phyloP scores from a whole-genome alignment of 2,329 filamentous ascomycete species.

The Thelonectria discophora region DNA sequence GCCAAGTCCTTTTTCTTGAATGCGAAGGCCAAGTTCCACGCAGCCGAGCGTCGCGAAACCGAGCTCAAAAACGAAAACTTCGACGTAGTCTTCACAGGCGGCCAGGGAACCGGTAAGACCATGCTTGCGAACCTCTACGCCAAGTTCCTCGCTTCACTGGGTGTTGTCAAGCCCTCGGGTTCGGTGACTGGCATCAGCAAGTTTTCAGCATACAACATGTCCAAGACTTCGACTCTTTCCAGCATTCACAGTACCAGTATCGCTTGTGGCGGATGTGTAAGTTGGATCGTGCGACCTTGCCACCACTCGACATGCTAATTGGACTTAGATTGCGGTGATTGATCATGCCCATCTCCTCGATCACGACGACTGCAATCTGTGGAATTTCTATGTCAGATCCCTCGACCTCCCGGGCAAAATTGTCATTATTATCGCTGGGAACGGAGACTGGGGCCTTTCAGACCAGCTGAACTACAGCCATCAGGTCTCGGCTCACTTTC shows the following conservation, averaged over 20 bases:
- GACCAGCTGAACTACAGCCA: constrained; percentile 68
- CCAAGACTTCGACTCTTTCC: constrained; percentile 47
- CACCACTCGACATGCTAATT: constrained; percentile 19
- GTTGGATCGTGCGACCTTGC: constrained; percentile 8
- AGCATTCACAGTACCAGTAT: constrained; percentile 53
- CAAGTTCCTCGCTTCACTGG: constrained; percentile 42
- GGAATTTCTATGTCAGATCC: constrained; percentile 40
- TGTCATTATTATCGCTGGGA: constrained; percentile 43
- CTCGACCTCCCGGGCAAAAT: constrained; percentile 42
- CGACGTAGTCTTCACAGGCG: constrained; percentile 44
- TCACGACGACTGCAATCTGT: constrained; percentile 42
- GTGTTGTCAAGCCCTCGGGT: constrained; percentile 48
- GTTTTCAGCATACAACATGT: constrained; percentile 43
- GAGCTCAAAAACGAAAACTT: constrained; percentile 54
- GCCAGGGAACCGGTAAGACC: constrained; percentile 44
- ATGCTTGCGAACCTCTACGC: constrained; percentile 43
- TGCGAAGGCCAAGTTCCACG: constrained; percentile 57
- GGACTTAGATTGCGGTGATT: constrained; percentile 40
- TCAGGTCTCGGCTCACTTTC: constrained; percentile 45
- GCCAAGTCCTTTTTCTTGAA: constrained; percentile 67
- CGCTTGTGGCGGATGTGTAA: constrained; percentile 66
- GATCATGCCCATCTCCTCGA: constrained; percentile 44
- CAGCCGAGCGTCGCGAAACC: constrained; percentile 58
- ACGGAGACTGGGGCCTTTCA: constrained; percentile 59
- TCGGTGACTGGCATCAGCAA: constrained; percentile 52